Percentiles rank a stretch among this genome's conserved stretches.
These are phyloP conservation scores for Talaromyces sp. DNA, from an alignment of 2,329 filamentous ascomycete genomes.

Conservation along the genomic window DNA sequence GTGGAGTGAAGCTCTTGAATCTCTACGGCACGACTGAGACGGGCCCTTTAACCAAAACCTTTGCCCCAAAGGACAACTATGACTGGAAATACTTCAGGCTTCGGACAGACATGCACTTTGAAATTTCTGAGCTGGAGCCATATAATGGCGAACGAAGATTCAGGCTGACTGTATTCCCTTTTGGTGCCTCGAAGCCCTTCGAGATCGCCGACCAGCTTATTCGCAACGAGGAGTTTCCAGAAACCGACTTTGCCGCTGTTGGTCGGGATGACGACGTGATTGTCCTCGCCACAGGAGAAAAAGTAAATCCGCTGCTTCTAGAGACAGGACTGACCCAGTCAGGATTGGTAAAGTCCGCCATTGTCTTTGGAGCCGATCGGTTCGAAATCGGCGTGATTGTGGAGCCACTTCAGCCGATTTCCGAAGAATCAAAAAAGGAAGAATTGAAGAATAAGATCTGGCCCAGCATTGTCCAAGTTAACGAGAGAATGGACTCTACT, in stretches of 20 bases:
- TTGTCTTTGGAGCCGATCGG: conserved; percentile 1
- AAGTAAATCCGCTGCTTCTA: background rate
- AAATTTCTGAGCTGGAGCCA: background rate
- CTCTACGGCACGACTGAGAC: conserved; percentile 4
- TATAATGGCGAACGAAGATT: background rate
- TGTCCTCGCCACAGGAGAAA: background rate
- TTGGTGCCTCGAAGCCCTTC: conserved; percentile 1
- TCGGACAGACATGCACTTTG: background rate
- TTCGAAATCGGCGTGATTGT: conserved; percentile 3
- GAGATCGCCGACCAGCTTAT: conserved; percentile 1
- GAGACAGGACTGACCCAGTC: background rate
- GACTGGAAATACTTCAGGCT: conserved; percentile 4
- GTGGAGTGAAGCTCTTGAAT: conserved; percentile 7
- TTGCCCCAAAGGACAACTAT: background rate
- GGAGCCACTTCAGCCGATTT: background rate
- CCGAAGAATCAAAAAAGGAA: background rate
- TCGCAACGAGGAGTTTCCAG: background rate
- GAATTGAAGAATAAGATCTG: background rate
- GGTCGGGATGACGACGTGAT: conserved; percentile 5
- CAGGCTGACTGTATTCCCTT: background rate
- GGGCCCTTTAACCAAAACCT: background rate
- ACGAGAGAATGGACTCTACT: background rate
- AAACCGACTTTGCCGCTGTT: conserved; percentile 1
- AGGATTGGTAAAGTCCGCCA: background rate
- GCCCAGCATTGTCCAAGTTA: conserved; percentile 1